Conservation (phyloP, 139 green algal species). For the Coelastrella sp. region DNA sequence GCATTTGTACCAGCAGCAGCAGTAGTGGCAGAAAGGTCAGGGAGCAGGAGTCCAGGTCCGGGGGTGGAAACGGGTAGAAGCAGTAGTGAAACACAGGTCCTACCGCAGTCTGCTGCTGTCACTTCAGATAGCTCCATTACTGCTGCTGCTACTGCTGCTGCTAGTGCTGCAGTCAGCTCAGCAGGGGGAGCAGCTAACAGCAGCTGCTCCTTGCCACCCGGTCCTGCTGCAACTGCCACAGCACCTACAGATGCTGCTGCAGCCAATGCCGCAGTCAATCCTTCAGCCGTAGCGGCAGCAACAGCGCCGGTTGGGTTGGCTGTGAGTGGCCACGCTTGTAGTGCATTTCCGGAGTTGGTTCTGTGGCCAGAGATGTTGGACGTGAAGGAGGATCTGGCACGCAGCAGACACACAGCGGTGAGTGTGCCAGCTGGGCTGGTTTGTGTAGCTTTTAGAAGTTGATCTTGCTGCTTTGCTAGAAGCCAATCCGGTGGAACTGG, state of each 20-base stretch:
- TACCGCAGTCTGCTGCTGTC: no score
- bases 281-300: neutral
- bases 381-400: slow-evolving; percentile 48
- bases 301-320: neutral
- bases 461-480: no score
- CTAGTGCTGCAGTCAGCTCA: neutral
- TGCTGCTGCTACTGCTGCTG: neutral
- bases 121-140: neutral
- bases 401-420: slow-evolving; percentile 48
- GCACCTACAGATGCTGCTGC: neutral
- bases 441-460: no score
- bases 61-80: neutral
- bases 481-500: no score
- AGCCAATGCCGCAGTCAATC: neutral
- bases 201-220: neutral
- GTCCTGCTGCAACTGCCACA: neutral
- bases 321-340: neutral
- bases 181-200: neutral
- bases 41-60: no score
- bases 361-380: slow-evolving; percentile 65
- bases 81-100: neutral
- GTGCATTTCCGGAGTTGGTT: slow-evolving; percentile 22
- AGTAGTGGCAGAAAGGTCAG: neutral
- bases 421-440: no score
- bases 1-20: neutral